Conservation (phyloP, 805 yeast genomes). For the Candida golubevii region DNA sequence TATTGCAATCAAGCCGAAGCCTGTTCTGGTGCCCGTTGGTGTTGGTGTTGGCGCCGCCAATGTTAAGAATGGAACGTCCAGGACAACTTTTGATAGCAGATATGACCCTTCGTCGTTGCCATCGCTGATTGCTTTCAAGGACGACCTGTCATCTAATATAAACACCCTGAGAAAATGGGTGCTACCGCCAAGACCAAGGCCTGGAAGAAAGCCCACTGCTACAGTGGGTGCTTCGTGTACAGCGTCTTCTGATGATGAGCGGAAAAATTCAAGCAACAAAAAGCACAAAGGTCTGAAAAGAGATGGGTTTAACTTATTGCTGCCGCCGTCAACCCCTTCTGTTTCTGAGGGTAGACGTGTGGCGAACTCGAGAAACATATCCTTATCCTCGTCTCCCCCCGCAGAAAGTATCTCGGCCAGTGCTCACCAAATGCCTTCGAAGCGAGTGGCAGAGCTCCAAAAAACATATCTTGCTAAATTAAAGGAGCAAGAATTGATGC, state of each 20-base stretch:
- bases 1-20: slow-evolving; percentile 36
- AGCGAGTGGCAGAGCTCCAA: slow-evolving; percentile 25
- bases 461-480: slow-evolving; percentile 32
- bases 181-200: slow-evolving; percentile 79
- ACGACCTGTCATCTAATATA: slow-evolving; percentile 18
- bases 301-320: neutral
- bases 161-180: slow-evolving; percentile 79
- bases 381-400: neutral
- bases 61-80: slow-evolving; percentile 20
- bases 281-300: neutral
- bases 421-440: neutral
- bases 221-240: neutral
- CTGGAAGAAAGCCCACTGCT: slow-evolving; percentile 50
- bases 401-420: neutral
- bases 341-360: neutral
- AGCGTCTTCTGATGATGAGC: slow-evolving; percentile 3
- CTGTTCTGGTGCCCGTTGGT: slow-evolving; percentile 1
- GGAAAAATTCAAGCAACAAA: neutral
- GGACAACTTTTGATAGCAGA: slow-evolving; percentile 21
- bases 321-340: neutral
- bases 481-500: slow-evolving; percentile 40
- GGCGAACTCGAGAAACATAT: neutral
- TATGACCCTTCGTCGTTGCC: slow-evolving; percentile 15
- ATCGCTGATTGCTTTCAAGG: slow-evolving; percentile 1
- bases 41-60: slow-evolving; percentile 19